Evolutionary conservation across 2,329 filamentous ascomycete genomes (phyloP).

Genomic region (Curvularia sp.): DNA sequence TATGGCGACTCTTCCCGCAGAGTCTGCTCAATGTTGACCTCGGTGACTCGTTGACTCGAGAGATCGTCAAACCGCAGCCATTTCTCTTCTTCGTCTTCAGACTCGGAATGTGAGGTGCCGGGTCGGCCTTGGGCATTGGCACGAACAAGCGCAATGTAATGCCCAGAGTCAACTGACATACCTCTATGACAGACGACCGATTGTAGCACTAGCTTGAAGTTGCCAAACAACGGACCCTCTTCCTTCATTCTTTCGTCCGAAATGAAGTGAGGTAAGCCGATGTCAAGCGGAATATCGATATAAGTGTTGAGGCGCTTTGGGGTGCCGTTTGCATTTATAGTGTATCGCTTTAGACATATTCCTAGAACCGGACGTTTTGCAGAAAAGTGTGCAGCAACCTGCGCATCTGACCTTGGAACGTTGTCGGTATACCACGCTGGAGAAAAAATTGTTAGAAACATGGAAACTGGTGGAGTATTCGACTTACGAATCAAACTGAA

Average conservation of each 20-base stretch:
- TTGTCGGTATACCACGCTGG: slow-evolving; percentile 85
- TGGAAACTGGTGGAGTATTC: background rate
- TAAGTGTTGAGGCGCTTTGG: slow-evolving; percentile 78
- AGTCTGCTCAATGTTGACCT: slow-evolving; percentile 79
- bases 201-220: slow-evolving; percentile 91
- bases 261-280: slow-evolving; percentile 86
- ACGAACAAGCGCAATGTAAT: slow-evolving; percentile 87
- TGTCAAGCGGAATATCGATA: slow-evolving; percentile 90
- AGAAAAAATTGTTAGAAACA: slow-evolving; percentile 22
- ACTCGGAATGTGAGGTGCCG: slow-evolving; percentile 58
- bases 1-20: slow-evolving; percentile 91
- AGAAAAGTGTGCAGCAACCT: slow-evolving; percentile 88
- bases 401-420: slow-evolving; percentile 70
- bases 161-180: slow-evolving; percentile 82
- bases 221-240: slow-evolving; percentile 74
- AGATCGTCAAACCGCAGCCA: slow-evolving; percentile 97
- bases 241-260: slow-evolving; percentile 75
- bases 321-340: slow-evolving; percentile 71
- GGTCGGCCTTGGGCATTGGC: slow-evolving; percentile 60
- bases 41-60: slow-evolving; percentile 71
- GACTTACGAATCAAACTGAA: slow-evolving; percentile 87
- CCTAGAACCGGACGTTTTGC: slow-evolving; percentile 83
- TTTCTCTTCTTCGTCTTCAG: slow-evolving; percentile 51
- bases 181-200: slow-evolving; percentile 93
- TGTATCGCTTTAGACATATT: slow-evolving; percentile 91